Percentiles rank a stretch among this genome's conserved stretches.
These are phyloP conservation scores for Termitomyces sp. DNA, from an alignment of 768 basidiomycete genomes.

Conservation along the genomic window DNA sequence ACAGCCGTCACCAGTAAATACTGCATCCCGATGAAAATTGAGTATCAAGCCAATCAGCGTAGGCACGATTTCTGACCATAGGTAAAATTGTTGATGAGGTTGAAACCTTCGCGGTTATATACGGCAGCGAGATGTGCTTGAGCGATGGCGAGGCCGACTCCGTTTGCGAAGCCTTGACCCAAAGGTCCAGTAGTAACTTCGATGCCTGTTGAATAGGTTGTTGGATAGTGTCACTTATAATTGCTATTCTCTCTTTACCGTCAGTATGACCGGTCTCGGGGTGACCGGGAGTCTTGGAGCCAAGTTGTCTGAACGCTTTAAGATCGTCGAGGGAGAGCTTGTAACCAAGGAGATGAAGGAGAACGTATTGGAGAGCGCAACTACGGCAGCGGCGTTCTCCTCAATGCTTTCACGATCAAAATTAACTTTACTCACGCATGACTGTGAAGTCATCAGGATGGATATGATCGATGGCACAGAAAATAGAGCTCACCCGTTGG, in stretches of 20 bases:
- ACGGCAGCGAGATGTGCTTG: slow-evolving; percentile 87
- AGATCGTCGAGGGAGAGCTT: slow-evolving; percentile 89
- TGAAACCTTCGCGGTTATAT: slow-evolving; percentile 82
- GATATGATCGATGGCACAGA: neutral
- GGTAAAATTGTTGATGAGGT: slow-evolving; percentile 81
- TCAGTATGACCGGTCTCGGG: slow-evolving; percentile 67
- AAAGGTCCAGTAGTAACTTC: slow-evolving; percentile 96
- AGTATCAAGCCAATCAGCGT: slow-evolving; percentile 1
- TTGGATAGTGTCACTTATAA: neutral
- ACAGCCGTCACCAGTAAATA: slow-evolving; percentile 93
- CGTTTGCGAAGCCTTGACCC: slow-evolving; percentile 92
- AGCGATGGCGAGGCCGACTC: slow-evolving; percentile 89
- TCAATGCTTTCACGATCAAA: neutral
- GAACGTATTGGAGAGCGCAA: slow-evolving; percentile 89
- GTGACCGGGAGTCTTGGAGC: slow-evolving; percentile 89
- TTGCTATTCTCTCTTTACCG: slow-evolving; percentile 21
- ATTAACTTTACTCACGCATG: slow-evolving; percentile 57
- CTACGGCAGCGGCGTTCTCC: slow-evolving; percentile 30
- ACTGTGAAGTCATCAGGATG: slow-evolving; percentile 28
- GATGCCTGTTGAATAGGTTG: slow-evolving; percentile 37
- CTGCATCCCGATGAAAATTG: slow-evolving; percentile 28
- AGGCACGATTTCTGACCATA: slow-evolving; percentile 50
- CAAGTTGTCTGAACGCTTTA: slow-evolving; percentile 88
- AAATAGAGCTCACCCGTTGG: slow-evolving; percentile 68
- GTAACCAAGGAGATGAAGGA: slow-evolving; percentile 90